These are phyloP conservation scores for Yamadazyma kanchanaburiensis DNA, from an alignment of 1,139 yeast species.

Conservation along the genomic window DNA sequence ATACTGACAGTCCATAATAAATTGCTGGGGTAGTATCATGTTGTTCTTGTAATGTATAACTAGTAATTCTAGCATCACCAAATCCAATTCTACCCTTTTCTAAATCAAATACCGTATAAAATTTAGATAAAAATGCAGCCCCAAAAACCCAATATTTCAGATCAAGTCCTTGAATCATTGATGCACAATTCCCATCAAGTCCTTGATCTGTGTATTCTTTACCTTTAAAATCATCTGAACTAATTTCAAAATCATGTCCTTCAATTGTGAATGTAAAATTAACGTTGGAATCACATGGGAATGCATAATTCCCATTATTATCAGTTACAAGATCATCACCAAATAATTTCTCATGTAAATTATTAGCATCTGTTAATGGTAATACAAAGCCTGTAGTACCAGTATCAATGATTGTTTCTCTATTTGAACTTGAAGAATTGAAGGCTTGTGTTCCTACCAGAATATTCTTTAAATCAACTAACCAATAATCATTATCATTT, in stretches of 20 bases:
- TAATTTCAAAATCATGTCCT: slow-evolving; percentile 42
- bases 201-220: slow-evolving; percentile 33
- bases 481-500: slow-evolving; percentile 50
- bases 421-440: slow-evolving; percentile 15
- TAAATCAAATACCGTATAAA: slow-evolving; percentile 59
- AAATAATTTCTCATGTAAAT: slow-evolving; percentile 42
- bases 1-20: slow-evolving; percentile 1
- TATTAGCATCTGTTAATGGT: slow-evolving; percentile 54
- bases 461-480: slow-evolving; percentile 40
- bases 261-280: slow-evolving; percentile 38
- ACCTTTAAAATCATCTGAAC: slow-evolving; percentile 48
- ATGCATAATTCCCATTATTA: slow-evolving; percentile 54
- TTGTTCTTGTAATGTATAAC: slow-evolving; percentile 9
- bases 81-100: slow-evolving; percentile 50
- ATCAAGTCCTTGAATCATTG: slow-evolving; percentile 58
- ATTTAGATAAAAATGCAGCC: slow-evolving; percentile 54
- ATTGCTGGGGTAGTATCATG: not conserved
- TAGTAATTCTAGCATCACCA: slow-evolving; percentile 15
- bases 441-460: slow-evolving; percentile 17
- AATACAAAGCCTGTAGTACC: slow-evolving; percentile 64
- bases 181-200: slow-evolving; percentile 55
- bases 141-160: slow-evolving; percentile 50
- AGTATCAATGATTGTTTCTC: slow-evolving; percentile 57
- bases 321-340: slow-evolving; percentile 51
- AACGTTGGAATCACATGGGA: slow-evolving; percentile 46